A percentile compares a stretch with the other conserved stretches of the same genome.
These are phyloP conservation scores for Tuber microsphaerosporum DNA, from an alignment of 495 filamentous ascomycete genomes.

Conservation along the genomic window DNA sequence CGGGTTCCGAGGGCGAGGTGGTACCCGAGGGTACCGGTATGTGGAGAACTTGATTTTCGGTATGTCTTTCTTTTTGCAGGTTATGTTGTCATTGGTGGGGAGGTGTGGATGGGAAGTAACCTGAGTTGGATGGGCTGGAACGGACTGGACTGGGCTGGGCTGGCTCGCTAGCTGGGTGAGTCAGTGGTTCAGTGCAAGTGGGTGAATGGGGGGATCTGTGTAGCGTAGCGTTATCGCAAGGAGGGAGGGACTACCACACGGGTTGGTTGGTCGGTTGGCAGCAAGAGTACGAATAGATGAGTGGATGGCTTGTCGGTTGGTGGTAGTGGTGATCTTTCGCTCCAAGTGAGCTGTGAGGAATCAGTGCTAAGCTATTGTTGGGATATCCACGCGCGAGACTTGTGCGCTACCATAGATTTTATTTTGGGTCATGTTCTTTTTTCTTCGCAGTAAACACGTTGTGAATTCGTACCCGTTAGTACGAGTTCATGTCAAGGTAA, in stretches of 20 bases:
- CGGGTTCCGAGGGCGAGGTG: background rate
- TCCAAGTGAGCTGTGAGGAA: background rate
- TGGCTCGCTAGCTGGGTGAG: background rate
- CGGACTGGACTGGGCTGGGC: background rate
- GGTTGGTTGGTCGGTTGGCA: background rate
- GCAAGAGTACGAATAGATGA: background rate
- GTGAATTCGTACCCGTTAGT: background rate
- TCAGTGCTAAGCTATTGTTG: background rate
- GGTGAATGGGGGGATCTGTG: background rate
- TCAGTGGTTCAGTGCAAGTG: background rate
- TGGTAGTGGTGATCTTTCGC: background rate
- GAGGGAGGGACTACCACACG: background rate
- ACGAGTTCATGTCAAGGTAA: background rate
- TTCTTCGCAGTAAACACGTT: background rate
- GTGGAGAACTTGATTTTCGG: background rate
- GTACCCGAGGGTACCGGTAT: background rate
- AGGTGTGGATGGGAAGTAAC: background rate
- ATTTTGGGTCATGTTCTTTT: background rate
- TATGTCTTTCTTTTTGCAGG: background rate
- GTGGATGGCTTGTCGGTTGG: background rate
- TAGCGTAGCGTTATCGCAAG: background rate
- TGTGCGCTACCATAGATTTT: background rate
- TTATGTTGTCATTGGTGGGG: background rate
- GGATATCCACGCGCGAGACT: background rate
- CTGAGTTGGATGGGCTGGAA: background rate